phyloP scores from a whole-genome alignment of 768 basidiomycete species.

The Trametopsis cervina region DNA sequence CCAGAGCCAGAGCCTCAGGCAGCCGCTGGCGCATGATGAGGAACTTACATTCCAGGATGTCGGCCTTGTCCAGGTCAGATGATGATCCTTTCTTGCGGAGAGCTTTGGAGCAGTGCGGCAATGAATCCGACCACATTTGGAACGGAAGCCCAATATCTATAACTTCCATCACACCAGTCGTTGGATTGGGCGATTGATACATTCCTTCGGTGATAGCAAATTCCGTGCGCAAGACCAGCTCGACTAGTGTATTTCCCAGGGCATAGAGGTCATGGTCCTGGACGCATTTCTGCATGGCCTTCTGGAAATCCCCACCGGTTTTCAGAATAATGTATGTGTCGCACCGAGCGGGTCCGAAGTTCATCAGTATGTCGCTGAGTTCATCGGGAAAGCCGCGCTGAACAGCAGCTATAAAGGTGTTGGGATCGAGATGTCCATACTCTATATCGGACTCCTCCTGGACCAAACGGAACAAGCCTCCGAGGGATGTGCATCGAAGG shows the following conservation, averaged over 20 bases:
- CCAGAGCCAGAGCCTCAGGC: conserved; percentile 40
- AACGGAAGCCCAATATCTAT: conserved; percentile 52
- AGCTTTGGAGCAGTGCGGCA: conserved; percentile 53
- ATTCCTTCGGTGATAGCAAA: conserved; percentile 54
- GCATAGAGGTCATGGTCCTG: conserved; percentile 42
- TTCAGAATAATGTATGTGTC: conserved; percentile 34
- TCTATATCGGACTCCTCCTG: conserved; percentile 36
- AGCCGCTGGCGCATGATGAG: conserved; percentile 42
- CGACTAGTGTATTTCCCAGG: conserved; percentile 43
- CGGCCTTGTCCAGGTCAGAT: conserved; percentile 44
- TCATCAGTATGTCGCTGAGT: conserved; percentile 37
- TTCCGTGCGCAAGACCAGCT: conserved; percentile 49
- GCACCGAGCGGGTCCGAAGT: conserved; percentile 41
- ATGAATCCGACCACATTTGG: conserved; percentile 47
- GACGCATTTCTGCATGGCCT: conserved; percentile 44
- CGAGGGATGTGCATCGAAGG: conserved; percentile 43
- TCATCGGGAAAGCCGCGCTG: conserved; percentile 37
- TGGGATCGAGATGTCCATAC: conserved; percentile 40
- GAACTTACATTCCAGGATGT: conserved; percentile 61
- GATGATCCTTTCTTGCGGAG: conserved; percentile 38
- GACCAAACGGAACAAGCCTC: conserved; percentile 47
- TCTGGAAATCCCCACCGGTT: conserved; percentile 38
- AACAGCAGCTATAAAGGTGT: conserved; percentile 35
- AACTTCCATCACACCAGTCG: conserved; percentile 34
- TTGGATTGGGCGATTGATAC: conserved; percentile 39